Conservation (phyloP, 129 eudicot genomes). For the Lactuca sativa region DNA sequence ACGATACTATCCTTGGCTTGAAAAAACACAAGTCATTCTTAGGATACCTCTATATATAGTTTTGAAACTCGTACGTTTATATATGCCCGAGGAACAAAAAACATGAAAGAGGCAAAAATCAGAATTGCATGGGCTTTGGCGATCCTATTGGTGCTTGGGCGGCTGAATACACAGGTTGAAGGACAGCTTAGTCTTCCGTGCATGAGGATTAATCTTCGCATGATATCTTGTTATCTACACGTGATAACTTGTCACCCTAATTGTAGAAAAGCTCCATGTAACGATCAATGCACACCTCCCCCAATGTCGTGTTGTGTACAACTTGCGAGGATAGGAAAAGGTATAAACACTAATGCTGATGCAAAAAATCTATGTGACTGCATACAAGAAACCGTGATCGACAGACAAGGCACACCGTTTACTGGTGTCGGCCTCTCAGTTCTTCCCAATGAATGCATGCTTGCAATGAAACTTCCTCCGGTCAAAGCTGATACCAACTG, state of each 20-base stretch:
- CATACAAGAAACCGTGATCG: constrained; percentile 3
- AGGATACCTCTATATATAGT: background rate
- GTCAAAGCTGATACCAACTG: constrained; percentile 17
- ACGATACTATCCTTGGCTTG: background rate
- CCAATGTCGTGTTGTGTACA: constrained; percentile 14
- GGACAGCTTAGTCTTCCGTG: background rate
- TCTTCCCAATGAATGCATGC: constrained; percentile 22
- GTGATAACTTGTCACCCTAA: background rate
- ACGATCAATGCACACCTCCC: background rate
- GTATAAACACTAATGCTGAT: constrained; percentile 7
- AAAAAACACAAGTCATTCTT: background rate
- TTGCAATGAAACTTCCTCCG: constrained; percentile 18
- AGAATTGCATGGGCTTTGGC: constrained; percentile 2
- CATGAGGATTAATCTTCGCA: background rate
- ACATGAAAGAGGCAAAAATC: constrained; percentile 11
- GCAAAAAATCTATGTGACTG: constrained; percentile 26
- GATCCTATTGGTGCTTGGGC: constrained; percentile 9
- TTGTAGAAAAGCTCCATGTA: constrained; percentile 1
- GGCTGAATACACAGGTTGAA: background rate
- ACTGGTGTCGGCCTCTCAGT: constrained; percentile 16
- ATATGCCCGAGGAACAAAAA: background rate
- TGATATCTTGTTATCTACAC: constrained; percentile 19
- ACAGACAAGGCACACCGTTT: background rate
- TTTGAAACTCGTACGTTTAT: background rate
- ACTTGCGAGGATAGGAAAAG: constrained; percentile 16